Evolutionary conservation across 768 basidiomycete genomes (phyloP), one percentile per base, ranked within the genome.

Genomic region (Suillus occidentalis): DNA sequence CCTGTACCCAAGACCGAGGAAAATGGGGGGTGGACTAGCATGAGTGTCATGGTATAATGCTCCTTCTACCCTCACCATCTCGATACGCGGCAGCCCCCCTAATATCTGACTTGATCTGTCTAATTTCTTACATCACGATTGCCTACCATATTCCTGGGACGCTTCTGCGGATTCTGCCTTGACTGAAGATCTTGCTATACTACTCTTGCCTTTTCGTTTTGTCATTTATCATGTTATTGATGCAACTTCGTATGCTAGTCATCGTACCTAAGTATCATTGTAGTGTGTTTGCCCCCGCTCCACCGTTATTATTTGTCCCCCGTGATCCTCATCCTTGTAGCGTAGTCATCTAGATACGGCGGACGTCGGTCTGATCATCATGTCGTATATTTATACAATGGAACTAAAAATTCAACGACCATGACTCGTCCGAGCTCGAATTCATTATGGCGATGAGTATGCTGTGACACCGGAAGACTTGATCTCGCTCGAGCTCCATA

Each of bases 1-100:
- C 61, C 71, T 0, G 22, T 77, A 40, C 58, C 75, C 55, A 75
- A 77, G 77, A 74, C 68, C 4, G 75, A 76, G 64, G 75, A 78
- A 6, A 73, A 70, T 63, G 72, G 64, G 45, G 72, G 64, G 45
- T 76, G 77, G 77, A 28, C 74, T 49, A 69, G 74, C 34, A 77
- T 72, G 70, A 68, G 71, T 53, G 73, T 76, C 60, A 73, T 70
- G 74, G 73, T 78, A 64, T 76, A 59, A 72, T 67, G 60, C 58
- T 63, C 36, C 18, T 31, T 59, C 42, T 36, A 62, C 37, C 62
- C 66, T 63, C 42, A 47, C 14, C 42, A 63, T 63, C 42, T 22
- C 52, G 55, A 42, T 50, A 67, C 64, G 69, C 71, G 68, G 65
- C 68, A 62, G 22, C 65, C 66, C 67, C 61, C 66, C 66, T 76